Evolutionary conservation across 1,284 basidiomycete species (phyloP), one percentile per base, ranked within the genome.

Genomic region (Retiboletus flavoniger): DNA sequence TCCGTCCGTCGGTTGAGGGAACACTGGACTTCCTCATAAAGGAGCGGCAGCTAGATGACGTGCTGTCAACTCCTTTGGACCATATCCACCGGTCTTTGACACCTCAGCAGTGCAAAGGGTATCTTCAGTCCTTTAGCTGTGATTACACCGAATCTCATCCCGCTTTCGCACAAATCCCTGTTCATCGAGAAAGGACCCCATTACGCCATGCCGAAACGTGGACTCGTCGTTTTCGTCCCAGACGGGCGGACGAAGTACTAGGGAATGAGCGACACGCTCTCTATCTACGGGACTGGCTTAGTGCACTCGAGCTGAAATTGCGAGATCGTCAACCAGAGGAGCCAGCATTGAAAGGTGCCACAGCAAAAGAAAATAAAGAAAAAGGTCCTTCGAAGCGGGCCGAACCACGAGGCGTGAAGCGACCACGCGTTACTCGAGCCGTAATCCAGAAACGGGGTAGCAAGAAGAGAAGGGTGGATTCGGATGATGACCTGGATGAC

Each of bases 211-310:
- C 39, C 69, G 81, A 85, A 38, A 69, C 80, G 5, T 96, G 93
- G 93, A 75, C 79, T 32, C 85, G 91, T 47, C 86, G 82, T 58
- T 96, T 90, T 79, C 82, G 83, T 24, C 95, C 95, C 8, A 79
- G 76, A 49, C 72, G 75, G 34, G 89, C 93, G 1, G 74, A 80
- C 14, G 82, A 95, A 61, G 85, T 96, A 0, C 75, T 98, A 1
- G 92, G 91, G 9, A 97, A 96, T 67, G 85, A 91, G 67, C 65
- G 73, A 4, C 83, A 85, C 54, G 85, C 93, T 0, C 65, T 77
- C 16, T 93, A 90, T 71, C 78, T 97, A 39, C 83, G 87, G 34
- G 84, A 91, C 53, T 98, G 95, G 95, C 78, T 97, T 48, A 72
- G 73, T 28, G 83, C 87, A 16, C 76, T 89, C 9, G 82, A 84